Evolutionary conservation across 2,329 filamentous ascomycete species (phyloP), one percentile per base, ranked within the genome.

Genomic region (Didymella pomorum): DNA sequence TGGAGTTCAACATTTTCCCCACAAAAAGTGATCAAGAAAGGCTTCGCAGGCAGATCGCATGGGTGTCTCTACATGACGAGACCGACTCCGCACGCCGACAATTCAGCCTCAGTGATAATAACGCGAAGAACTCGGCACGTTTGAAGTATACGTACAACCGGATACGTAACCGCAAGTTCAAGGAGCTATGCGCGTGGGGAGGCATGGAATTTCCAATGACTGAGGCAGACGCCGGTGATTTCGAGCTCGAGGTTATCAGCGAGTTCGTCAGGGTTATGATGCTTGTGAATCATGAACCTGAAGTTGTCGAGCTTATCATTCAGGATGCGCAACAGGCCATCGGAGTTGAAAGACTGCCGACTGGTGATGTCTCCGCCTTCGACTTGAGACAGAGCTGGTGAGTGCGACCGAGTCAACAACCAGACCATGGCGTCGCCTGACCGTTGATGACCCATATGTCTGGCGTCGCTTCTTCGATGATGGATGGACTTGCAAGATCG

Each of bases 231-330:
- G 44, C 65, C 20, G 64, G 62, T 0, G 68, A 76, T 18, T 8
- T 73, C 10, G 60, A 61, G 8, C 39, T 77, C 43, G 64, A 76
- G 45, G 20, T 68, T 4, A 49, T 77, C 20, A 74, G 72, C 14
- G 73, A 75, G 55, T 73, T 75, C 46, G 57, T 75, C 2, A 65
- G 73, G 26, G 67, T 71, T 1, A 55, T 72, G 12, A 37, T 76
- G 44, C 69, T 69, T 52, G 62, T 68, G 18, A 53, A 58, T 14
- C 56, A 70, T 50, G 33, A 61, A 25, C 63, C 72, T 8, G 63
- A 67, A 26, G 29, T 62, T 4, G 67, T 74, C 2, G 74, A 77
- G 52, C 56, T 31, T 2, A 68, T 73, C 69, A 72, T 77, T 49
- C 63, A 71, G 16, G 59, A 66, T 14, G 67, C 71, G 12, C 71